Conservation (phyloP, 1,284 basidiomycete species). For the Cutaneotrichosporon sp. region DNA sequence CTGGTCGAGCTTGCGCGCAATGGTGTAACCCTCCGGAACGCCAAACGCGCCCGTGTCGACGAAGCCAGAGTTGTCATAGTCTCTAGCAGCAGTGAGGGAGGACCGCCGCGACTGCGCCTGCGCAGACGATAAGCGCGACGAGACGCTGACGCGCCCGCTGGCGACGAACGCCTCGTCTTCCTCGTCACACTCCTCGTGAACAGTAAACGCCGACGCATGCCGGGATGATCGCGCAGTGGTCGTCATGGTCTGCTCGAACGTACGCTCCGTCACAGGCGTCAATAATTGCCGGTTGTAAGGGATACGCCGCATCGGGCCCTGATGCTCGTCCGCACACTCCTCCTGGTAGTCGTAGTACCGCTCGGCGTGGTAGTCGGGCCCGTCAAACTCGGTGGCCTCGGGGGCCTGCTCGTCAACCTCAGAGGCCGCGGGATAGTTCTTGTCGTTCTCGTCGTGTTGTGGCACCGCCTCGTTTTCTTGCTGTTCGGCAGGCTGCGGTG, state of each 20-base stretch:
- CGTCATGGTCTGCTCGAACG: conserved; percentile 60
- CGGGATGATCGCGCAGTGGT: not conserved
- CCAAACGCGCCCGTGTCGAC: conserved; percentile 29
- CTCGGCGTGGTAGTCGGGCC: conserved; percentile 2
- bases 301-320: too few relatives aligned
- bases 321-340: conserved; percentile 4
- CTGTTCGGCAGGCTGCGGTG: conserved; percentile 19
- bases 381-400: conserved; percentile 12
- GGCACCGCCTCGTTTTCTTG: conserved; percentile 10
- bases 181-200: conserved; percentile 11
- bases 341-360: conserved; percentile 13
- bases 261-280: conserved; percentile 92
- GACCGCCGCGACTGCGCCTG: not conserved
- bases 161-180: conserved; percentile 2
- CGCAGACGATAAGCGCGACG: too few relatives aligned
- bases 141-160: too few relatives aligned
- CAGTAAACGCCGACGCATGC: conserved; percentile 45
- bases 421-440: not conserved
- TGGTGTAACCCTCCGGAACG: conserved; percentile 48
- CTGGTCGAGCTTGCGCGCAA: conserved; percentile 24
- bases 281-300: conserved; percentile 60
- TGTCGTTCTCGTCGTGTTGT: not conserved
- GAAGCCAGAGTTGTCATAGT: conserved; percentile 11
- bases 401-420: conserved; percentile 19
- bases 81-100: not conserved